Conservation (phyloP, 257 asterid genomes). For the Fraxinus anomala region DNA sequence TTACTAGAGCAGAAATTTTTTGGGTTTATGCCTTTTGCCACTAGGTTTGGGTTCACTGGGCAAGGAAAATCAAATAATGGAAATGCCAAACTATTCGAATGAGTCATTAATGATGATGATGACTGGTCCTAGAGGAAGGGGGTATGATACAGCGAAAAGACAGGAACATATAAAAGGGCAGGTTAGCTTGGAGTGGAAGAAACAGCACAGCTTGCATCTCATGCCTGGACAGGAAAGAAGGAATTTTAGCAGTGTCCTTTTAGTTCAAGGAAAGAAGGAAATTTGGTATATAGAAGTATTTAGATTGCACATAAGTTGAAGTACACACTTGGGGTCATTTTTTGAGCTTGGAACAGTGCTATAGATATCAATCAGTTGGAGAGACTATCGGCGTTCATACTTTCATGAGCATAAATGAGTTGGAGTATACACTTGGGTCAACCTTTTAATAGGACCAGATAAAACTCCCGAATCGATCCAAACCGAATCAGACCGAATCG, state of each 20-base stretch:
- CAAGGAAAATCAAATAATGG: slow-evolving; percentile 2
- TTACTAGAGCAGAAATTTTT: neutral
- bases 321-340: neutral
- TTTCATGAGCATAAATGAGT: neutral
- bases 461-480: too few species aligned
- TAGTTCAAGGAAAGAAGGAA: neutral
- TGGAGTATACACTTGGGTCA: neutral
- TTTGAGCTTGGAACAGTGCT: neutral
- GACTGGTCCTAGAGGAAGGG: neutral
- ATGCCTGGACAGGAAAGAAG: neutral
- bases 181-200: neutral
- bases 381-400: neutral
- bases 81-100: neutral
- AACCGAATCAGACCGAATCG: too few species aligned
- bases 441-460: neutral
- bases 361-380: neutral
- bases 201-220: neutral
- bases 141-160: neutral
- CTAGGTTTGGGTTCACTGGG: neutral
- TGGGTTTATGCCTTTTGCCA: neutral
- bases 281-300: neutral
- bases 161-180: neutral
- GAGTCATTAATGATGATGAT: neutral
- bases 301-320: neutral
- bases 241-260: neutral